phyloP scores from a whole-genome alignment of 768 basidiomycete genomes.

The Candolleomyces aberdarensis region DNA sequence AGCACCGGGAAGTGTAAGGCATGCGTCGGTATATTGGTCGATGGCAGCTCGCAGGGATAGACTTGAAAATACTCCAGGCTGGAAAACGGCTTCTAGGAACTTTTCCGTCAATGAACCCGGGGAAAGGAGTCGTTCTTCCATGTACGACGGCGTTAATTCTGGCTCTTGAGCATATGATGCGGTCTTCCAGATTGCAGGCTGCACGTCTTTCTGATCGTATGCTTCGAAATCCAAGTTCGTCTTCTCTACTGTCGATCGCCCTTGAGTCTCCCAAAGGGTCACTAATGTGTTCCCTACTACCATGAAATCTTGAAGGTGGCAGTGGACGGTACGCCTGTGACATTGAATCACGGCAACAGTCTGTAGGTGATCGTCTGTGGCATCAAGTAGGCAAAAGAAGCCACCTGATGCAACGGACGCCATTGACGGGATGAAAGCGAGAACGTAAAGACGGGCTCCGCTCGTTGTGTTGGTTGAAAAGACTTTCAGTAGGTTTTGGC shows the following conservation, averaged over 20 bases:
- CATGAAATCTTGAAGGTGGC: slow-evolving; percentile 75
- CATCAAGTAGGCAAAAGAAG: slow-evolving; percentile 67
- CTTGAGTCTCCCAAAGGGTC: slow-evolving; percentile 80
- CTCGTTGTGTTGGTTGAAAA: slow-evolving; percentile 46
- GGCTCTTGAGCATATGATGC: slow-evolving; percentile 66
- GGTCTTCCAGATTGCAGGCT: slow-evolving; percentile 45
- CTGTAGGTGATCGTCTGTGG: slow-evolving; percentile 54
- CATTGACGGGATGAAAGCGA: slow-evolving; percentile 72
- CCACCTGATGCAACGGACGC: slow-evolving; percentile 68
- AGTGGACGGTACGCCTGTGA: slow-evolving; percentile 57
- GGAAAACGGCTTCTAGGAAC: slow-evolving; percentile 80
- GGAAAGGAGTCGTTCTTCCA: slow-evolving; percentile 77
- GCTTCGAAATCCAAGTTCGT: slow-evolving; percentile 43
- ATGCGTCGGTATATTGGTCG: slow-evolving; percentile 74
- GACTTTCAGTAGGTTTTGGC: slow-evolving; percentile 62
- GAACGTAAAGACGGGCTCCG: slow-evolving; percentile 45
- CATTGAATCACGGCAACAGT: slow-evolving; percentile 59
- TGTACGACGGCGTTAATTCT: slow-evolving; percentile 79
- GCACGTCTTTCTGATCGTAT: slow-evolving; percentile 26
- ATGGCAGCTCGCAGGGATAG: slow-evolving; percentile 80
- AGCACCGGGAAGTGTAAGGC: slow-evolving; percentile 61
- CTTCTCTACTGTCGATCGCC: slow-evolving; percentile 66
- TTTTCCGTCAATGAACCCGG: slow-evolving; percentile 72
- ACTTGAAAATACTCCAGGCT: slow-evolving; percentile 84
- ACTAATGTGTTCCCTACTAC: slow-evolving; percentile 49